These are phyloP conservation scores for Solanum chacoense DNA, from an alignment of 305 asterid genomes.

Conservation along the genomic window DNA sequence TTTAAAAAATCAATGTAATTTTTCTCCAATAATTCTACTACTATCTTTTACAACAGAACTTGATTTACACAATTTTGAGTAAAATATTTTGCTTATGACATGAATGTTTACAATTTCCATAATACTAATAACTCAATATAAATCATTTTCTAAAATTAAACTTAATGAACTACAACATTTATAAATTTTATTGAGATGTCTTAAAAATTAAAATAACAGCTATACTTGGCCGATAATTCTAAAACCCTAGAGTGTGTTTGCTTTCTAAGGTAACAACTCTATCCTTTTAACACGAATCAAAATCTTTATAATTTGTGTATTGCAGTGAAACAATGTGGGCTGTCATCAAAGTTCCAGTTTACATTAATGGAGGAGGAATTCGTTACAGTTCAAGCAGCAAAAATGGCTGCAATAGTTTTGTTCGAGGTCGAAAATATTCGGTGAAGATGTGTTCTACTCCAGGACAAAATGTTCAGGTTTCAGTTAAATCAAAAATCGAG, in stretches of 20 bases:
- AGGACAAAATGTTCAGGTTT: background rate
- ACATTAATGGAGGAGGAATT: background rate
- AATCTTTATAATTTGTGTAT: background rate
- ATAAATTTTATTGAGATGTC: background rate
- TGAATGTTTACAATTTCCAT: background rate
- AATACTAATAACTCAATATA: too few relatives aligned
- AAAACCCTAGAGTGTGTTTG: background rate
- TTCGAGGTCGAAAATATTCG: background rate
- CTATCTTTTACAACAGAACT: background rate
- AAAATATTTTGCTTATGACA: background rate
- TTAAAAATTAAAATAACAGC: background rate
- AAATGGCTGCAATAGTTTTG: background rate
- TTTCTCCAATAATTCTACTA: background rate
- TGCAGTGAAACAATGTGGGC: background rate
- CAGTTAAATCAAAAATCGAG: background rate
- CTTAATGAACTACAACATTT: too few relatives aligned
- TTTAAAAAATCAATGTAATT: background rate
- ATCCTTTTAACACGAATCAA: background rate
- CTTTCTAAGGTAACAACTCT: background rate
- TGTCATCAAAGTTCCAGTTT: background rate
- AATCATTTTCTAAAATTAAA: too few relatives aligned
- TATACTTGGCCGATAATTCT: background rate
- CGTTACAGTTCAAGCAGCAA: background rate
- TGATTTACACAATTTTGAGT: background rate
- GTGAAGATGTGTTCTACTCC: constrained; percentile 1